Base-by-base conservation (phyloP, 352 stramenopile species). In the Aphanomyces stellatus region DNA sequence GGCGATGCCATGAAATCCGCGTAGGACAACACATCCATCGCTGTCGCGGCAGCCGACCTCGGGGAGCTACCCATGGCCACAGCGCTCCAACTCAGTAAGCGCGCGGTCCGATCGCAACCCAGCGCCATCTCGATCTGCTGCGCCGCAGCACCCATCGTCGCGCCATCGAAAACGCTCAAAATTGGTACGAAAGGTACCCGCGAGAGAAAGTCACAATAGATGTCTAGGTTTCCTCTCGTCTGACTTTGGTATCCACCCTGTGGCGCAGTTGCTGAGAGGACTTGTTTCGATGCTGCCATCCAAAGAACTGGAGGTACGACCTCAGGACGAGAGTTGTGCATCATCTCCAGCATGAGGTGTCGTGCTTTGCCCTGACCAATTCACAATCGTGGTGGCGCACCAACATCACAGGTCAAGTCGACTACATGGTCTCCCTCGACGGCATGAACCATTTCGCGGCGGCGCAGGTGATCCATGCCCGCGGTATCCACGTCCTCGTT, bases 181-280 rank as follows among this genome's bases (percentile, higher is more conserved):
- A 19, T 43, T 48, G 41, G 24, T 65, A 65, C 53, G 51, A 56
- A 33, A 8, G 24, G 40, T 60, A 1, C 11, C 55, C n/a, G 30
- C 69, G 15, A 73, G 69, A 25, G 68, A 62, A 24, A 33, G 53
- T 11, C 2, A 24, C 27, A 13, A 64, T 24, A 33, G 17, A 1
- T 28, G 10, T 5, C 0, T 90, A 27, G 85, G 85, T 4, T 93
- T 93, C 43, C 72, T 92, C 15, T 91, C 82, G 28, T 88, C 85
- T 0, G 87, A 95, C 59, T 92, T 94, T 71, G 85, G 84, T 8
- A 61, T 93, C 2, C 87, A 95, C 62, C 87, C 87, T 0, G 81
- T 95, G 10, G 76, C 81, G 25, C 80, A 76, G 22, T 65, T 93
- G 5, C 67, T 95, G 49, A 78, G 85, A 2, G 85, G 87, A 0